Evolutionary conservation across 306 rosid genomes (phyloP).

Genomic region (Amphicarpaea edgeworthii): DNA sequence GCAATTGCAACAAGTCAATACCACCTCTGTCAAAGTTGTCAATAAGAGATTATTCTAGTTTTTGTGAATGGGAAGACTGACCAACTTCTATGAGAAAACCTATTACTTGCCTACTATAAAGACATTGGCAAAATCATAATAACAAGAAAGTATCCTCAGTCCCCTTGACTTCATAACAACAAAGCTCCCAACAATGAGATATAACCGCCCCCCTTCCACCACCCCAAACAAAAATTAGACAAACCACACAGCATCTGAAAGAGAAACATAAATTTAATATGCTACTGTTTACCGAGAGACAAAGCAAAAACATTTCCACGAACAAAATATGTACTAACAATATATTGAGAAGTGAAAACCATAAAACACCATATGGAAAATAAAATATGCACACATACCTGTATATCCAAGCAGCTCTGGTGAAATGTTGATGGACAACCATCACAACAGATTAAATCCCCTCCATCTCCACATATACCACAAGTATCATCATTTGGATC

Average conservation of each 20-base stretch:
- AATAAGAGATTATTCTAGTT: background rate
- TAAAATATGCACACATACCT: conserved; percentile 50
- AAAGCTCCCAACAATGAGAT: background rate
- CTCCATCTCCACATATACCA: conserved; percentile 91
- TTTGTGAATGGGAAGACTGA: background rate
- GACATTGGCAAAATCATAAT: background rate
- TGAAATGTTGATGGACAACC: conserved; percentile 94
- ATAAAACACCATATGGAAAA: conserved; percentile 11
- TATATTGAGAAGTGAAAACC: background rate
- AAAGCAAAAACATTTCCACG: background rate
- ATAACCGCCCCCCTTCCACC: conserved; percentile 23
- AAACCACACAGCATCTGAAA: conserved; percentile 2
- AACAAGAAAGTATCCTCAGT: background rate
- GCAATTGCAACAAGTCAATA: conserved; percentile 25
- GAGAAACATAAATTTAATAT: conserved; percentile 2
- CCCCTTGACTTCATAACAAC: conserved; percentile 13
- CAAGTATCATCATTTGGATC: conserved; percentile 96
- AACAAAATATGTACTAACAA: background rate
- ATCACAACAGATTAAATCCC: conserved; percentile 91
- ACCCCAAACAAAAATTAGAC: conserved; percentile 19
- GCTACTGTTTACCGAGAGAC: background rate
- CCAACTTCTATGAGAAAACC: conserved; percentile 6
- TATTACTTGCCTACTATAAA: background rate
- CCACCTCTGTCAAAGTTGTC: conserved; percentile 5
- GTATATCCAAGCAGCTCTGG: conserved; percentile 75